phyloP scores from a whole-genome alignment of 768 basidiomycete species.

The Chalciporus piperatus region DNA sequence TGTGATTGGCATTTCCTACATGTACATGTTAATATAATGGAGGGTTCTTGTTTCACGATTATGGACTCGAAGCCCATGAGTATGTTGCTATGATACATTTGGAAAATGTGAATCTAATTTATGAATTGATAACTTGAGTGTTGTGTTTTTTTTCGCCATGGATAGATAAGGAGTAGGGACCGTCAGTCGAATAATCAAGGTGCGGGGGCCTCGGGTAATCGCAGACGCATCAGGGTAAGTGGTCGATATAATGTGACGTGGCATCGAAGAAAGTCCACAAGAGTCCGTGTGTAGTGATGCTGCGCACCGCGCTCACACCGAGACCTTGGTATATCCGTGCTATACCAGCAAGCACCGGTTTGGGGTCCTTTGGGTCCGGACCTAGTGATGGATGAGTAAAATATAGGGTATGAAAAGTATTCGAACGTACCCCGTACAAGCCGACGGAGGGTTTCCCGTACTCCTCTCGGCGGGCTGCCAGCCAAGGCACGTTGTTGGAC shows the following conservation, averaged over 20 bases:
- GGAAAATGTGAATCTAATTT: constrained; percentile 14
- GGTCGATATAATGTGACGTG: constrained; percentile 70
- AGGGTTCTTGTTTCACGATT: constrained; percentile 6
- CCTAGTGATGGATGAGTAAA: constrained; percentile 41
- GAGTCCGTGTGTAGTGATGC: constrained; percentile 90
- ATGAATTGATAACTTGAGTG: constrained; percentile 7
- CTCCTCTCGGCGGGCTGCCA: constrained; percentile 67
- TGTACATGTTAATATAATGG: constrained; percentile 5
- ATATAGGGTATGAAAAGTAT: neutral
- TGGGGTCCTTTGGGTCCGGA: constrained; percentile 75
- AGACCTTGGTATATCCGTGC: constrained; percentile 89
- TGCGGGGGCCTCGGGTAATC: neutral
- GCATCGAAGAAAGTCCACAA: constrained; percentile 93
- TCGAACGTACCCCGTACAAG: constrained; percentile 68
- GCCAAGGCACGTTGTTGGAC: constrained; percentile 91
- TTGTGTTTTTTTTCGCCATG: constrained; percentile 5
- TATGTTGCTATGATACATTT: constrained; percentile 26
- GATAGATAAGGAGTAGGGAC: constrained; percentile 12
- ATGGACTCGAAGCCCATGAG: constrained; percentile 8
- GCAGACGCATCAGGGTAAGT: constrained; percentile 37
- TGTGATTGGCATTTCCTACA: neutral
- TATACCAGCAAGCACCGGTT: constrained; percentile 72
- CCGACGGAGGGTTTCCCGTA: constrained; percentile 70
- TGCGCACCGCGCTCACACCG: constrained; percentile 89
- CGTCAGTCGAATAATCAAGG: constrained; percentile 6